Conservation (phyloP, 2,329 filamentous ascomycete genomes). For the Balansia obtecta region DNA sequence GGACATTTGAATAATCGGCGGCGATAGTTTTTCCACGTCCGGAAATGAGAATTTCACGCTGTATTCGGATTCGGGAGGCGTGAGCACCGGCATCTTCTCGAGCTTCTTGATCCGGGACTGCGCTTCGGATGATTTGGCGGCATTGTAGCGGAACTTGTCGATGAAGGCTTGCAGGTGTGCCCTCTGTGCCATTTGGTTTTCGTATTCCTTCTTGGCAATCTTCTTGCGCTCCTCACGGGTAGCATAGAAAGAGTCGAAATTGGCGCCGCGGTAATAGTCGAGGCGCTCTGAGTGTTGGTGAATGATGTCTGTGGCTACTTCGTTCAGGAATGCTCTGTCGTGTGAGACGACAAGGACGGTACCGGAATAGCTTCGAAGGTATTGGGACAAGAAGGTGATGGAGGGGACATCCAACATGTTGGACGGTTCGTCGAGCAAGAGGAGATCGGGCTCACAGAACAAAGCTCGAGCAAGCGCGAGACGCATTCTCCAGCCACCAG, state of each 20-base stretch:
- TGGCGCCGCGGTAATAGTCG: constrained; percentile 96
- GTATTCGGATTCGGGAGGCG: constrained; percentile 86
- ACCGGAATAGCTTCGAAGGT: constrained; percentile 86
- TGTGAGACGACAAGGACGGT: constrained; percentile 94
- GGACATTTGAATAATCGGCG: constrained; percentile 95
- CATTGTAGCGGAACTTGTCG: constrained; percentile 99
- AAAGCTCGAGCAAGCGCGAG: constrained; percentile 85
- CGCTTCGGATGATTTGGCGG: constrained; percentile 94
- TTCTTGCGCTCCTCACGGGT: constrained; percentile 96
- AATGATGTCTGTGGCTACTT: constrained; percentile 97
- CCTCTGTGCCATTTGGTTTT: constrained; percentile 91
- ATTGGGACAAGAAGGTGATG: constrained; percentile 93
- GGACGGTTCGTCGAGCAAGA: constrained; percentile 96
- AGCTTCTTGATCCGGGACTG: constrained; percentile 99
- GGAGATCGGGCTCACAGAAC: constrained; percentile 92
- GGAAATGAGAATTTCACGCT: constrained; percentile 95
- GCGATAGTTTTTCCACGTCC: constrained; percentile 92
- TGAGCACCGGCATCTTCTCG: constrained; percentile 88
- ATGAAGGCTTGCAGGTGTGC: constrained; percentile 96
- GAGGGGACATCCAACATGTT: constrained; percentile 99
- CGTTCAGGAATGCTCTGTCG: constrained; percentile 97
- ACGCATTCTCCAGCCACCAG: constrained; percentile 99
- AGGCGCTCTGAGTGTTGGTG: constrained; percentile 95
- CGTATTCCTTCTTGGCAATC: constrained; percentile 92
- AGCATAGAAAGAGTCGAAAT: constrained; percentile 95